phyloP scores from a whole-genome alignment of 345 rosid species.

The Orychophragmus violaceus region DNA sequence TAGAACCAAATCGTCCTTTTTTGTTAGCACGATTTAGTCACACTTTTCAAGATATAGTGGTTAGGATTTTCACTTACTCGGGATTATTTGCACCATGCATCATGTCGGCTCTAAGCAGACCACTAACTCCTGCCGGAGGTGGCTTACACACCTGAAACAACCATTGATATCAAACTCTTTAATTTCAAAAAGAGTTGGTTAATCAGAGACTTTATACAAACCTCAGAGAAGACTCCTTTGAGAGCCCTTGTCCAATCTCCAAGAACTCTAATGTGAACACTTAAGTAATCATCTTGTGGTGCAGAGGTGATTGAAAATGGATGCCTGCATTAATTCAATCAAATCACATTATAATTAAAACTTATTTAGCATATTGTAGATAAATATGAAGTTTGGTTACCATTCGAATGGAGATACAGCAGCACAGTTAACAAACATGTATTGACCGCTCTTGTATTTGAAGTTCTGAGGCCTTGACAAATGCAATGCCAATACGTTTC shows the following conservation, averaged over 20 bases:
- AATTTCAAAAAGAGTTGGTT: neutral
- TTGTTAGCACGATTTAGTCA: slow-evolving; percentile 3
- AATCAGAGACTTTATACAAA: neutral
- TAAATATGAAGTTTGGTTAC: slow-evolving; percentile 23
- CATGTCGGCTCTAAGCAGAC: slow-evolving; percentile 58
- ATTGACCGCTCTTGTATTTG: slow-evolving; percentile 77
- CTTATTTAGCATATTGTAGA: neutral
- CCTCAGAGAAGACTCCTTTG: slow-evolving; percentile 63
- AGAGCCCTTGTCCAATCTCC: slow-evolving; percentile 86
- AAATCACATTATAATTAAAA: neutral
- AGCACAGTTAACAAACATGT: slow-evolving; percentile 76
- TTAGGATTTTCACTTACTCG: slow-evolving; percentile 37
- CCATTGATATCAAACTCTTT: neutral
- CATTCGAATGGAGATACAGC: slow-evolving; percentile 87
- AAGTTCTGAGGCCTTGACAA: slow-evolving; percentile 76
- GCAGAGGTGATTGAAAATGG: slow-evolving; percentile 87
- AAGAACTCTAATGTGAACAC: slow-evolving; percentile 66
- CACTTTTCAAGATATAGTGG: slow-evolving; percentile 22
- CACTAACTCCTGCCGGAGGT: slow-evolving; percentile 55
- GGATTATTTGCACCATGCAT: slow-evolving; percentile 48
- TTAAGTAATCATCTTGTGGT: slow-evolving; percentile 71
- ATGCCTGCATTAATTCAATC: slow-evolving; percentile 50
- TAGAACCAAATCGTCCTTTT: slow-evolving; percentile 7
- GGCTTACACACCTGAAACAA: slow-evolving; percentile 53
- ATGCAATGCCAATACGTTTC: slow-evolving; percentile 69